Base-by-base conservation (phyloP, 495 filamentous ascomycete genomes). In the Penicillium cosmopolitanum region DNA sequence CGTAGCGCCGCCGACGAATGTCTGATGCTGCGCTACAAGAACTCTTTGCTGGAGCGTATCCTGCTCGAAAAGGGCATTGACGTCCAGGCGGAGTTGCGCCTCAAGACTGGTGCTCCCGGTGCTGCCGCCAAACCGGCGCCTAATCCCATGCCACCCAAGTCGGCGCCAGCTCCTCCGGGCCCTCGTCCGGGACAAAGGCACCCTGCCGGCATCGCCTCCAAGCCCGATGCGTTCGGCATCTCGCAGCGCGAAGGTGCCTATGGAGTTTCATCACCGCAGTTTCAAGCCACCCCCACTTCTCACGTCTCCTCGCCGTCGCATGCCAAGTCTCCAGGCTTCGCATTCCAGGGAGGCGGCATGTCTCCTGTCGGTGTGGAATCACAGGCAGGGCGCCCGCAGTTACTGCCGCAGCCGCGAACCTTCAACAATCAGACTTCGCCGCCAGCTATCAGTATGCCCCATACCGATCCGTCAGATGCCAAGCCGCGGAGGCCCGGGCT, bases 51-150 rank as follows among this genome's bases (percentile, higher is more conserved):
- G 10, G 95, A 98, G 75, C 85, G 96, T 23, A 96, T 98, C 65
- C 78, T 98, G 40, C 83, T 98, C 6, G 95, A 98, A 75, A 98
- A 97, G 82, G 96, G 95, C 61, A 96, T 98, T 73, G 95, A 98
- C 80, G 95, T 98, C 19, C 92, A 98, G 75, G 91, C 94, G 47
- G 95, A 98, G 74, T 83, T 98, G 60, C 88, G 89, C 48, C 84
- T 93, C 63, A 96, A 96, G 77, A 91, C 89, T 21, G 89, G 89
- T 68, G 60, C 84, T 77, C 64, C 88, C 79, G 69, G 87, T 80
- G 58, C 83, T 79, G 74, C 85, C 78, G 64, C 84, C 79, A 76
- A 88, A 82, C 46, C 46, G 12, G 46, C 46, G 31, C 21, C 46
- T 3, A 77, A 84, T 80, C 64, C 71, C 0, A 68, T 77, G 60